Evolutionary conservation across 2,329 filamentous ascomycete genomes (phyloP), one percentile per base, ranked within the genome.

Genomic region (Leptographium radiaticola): DNA sequence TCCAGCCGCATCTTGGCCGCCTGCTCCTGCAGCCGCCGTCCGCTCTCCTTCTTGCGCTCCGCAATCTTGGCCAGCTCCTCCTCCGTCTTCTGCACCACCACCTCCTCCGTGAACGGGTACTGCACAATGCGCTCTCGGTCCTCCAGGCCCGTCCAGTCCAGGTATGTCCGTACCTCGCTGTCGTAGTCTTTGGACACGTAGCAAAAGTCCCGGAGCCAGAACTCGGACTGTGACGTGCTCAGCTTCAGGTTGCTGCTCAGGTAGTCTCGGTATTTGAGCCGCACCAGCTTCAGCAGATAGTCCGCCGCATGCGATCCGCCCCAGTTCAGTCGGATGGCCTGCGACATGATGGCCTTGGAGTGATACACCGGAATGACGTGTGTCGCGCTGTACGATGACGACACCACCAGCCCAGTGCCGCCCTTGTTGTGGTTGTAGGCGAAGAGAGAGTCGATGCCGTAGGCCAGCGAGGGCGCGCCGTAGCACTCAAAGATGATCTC

Each of bases 401-500:
- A 94, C 36, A 97, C 80, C 40, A 98, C 86, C 25, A 98, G 74
- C 8, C 93, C 93, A 31, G 87, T 91, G 51, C 76, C 82, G 58
- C 93, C 93, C 57, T 86, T 81, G 66, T 98, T 98, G 71, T 95
- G 87, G 57, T 84, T 78, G 72, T 95, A 98, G 20, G 91, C 94
- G 71, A 98, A 98, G 36, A 98, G 79, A 12, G 90, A 94, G 68
- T 98, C 93, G 70, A 98, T 90, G 51, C 93, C 93, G 69, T 93
- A 96, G 18, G 90, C 87, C 31, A 96, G 77, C 2, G 88, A 91
- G 0, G 93, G 91, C 12, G 87, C 90, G 56, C 82, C 81, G 68
- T 98, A 98, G 69, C 89, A 94, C 69, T 98, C 93, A 67, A 97
- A 98, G 12, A 98, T 74, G 53, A 97, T 91, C 65, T 98, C 93